These are phyloP conservation scores for Oryza glaberrima DNA, from an alignment of 176 grass and related monocot genomes.

Conservation along the genomic window DNA sequence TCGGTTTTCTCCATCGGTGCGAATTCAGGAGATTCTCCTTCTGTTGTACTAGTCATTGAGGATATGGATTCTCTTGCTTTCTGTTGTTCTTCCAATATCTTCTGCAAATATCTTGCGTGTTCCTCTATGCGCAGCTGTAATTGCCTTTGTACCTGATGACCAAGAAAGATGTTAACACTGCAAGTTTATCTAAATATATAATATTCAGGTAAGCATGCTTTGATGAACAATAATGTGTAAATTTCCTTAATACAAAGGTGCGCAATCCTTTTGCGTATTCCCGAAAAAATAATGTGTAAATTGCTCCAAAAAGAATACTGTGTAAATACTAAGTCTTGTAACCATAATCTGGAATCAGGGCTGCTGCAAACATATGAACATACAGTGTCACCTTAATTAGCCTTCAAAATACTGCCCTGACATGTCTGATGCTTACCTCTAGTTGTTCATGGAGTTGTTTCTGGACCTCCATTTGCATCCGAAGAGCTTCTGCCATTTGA, in stretches of 20 bases:
- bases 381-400: not conserved
- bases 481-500: constrained; percentile 69
- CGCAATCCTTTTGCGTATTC: too few species aligned
- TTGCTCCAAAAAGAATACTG: not conserved
- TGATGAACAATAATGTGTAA: not conserved
- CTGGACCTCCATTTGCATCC: constrained; percentile 90
- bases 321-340: not conserved
- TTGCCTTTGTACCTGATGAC: constrained; percentile 70
- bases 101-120: constrained; percentile 80
- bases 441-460: constrained; percentile 90
- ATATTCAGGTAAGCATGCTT: not conserved
- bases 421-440: constrained; percentile 49
- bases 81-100: constrained; percentile 72
- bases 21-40: constrained; percentile 20
- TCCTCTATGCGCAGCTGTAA: constrained; percentile 83
- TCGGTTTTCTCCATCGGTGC: constrained; percentile 2
- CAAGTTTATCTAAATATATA: not conserved
- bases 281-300: not conserved
- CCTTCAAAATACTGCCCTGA: not conserved
- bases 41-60: constrained; percentile 20
- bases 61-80: constrained; percentile 50
- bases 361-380: not conserved
- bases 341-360: not conserved
- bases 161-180: not conserved
- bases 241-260: not conserved